Evolutionary conservation across 192 early-diverging fungal genomes (phyloP).

Genomic region (Thoreauomyces humboldtii): DNA sequence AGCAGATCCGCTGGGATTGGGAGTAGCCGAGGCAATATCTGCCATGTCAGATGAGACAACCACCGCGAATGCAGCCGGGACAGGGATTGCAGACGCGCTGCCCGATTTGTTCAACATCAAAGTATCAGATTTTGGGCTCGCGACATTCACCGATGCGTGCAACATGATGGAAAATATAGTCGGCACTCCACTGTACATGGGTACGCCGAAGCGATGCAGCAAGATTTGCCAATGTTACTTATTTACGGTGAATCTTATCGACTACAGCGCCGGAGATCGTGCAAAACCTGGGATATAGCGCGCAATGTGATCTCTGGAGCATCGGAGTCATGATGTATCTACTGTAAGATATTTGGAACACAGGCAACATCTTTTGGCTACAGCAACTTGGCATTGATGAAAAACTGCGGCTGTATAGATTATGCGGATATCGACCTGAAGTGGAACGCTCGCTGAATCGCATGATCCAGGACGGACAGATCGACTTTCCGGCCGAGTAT

Average conservation of each 20-base stretch:
- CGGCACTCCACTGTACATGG: conserved; percentile 52
- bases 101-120: conserved; percentile 49
- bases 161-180: conserved; percentile 44
- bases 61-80: not conserved
- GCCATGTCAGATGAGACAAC: not conserved
- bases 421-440: conserved; percentile 40
- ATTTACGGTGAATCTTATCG: no score
- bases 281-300: conserved; percentile 49
- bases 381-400: not conserved
- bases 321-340: conserved; percentile 55
- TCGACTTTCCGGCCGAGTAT: conserved; percentile 40
- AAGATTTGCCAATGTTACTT: not conserved
- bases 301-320: conserved; percentile 55
- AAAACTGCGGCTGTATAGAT: no score
- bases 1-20: not conserved
- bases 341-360: conserved; percentile 28
- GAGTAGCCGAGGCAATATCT: no score
- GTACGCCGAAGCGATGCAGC: conserved; percentile 26
- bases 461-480: conserved; percentile 39
- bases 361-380: not conserved
- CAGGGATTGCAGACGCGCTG: not conserved
- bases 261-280: conserved; percentile 49
- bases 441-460: conserved; percentile 36
- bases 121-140: conserved; percentile 49
- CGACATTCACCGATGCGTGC: conserved; percentile 41